These are phyloP conservation scores for Pouteria campechiana DNA, from an alignment of 179 eudicot genomes.

Conservation along the genomic window DNA sequence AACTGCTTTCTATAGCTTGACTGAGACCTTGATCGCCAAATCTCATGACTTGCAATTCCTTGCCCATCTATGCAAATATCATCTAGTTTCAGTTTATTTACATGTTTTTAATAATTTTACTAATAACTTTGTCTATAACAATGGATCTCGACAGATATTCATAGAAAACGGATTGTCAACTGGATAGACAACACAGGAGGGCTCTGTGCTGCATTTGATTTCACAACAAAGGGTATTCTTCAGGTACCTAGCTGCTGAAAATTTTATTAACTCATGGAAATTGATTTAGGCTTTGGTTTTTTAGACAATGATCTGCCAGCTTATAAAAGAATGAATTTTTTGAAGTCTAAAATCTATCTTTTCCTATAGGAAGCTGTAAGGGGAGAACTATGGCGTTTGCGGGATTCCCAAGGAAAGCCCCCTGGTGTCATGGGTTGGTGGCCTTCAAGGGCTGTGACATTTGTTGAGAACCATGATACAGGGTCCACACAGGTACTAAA, in stretches of 20 bases:
- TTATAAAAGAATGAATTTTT: neutral
- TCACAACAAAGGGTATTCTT: conserved; percentile 92
- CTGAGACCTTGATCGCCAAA: too few species aligned
- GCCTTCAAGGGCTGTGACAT: conserved; percentile 92
- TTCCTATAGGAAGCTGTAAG: conserved; percentile 60
- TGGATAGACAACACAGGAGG: conserved; percentile 92
- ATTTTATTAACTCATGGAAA: too few species aligned
- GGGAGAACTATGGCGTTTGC: conserved; percentile 79
- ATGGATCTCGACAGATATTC: too few species aligned
- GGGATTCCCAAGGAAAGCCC: conserved; percentile 78
- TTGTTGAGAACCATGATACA: conserved; percentile 81
- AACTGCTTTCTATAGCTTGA: too few species aligned
- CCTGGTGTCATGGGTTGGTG: conserved; percentile 90
- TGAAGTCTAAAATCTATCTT: neutral
- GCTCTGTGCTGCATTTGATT: conserved; percentile 78
- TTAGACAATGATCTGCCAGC: neutral
- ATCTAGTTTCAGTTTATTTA: too few species aligned
- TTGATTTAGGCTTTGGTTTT: neutral
- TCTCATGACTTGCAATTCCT: too few species aligned
- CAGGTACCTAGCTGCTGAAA: conserved; percentile 76
- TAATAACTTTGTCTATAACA: too few species aligned
- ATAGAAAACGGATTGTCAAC: conserved; percentile 79
- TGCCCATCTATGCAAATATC: too few species aligned
- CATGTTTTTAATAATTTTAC: too few species aligned
- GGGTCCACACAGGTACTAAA: conserved; percentile 76